Conservation (phyloP, 345 rosid genomes). For the Nasturtium officinale region DNA sequence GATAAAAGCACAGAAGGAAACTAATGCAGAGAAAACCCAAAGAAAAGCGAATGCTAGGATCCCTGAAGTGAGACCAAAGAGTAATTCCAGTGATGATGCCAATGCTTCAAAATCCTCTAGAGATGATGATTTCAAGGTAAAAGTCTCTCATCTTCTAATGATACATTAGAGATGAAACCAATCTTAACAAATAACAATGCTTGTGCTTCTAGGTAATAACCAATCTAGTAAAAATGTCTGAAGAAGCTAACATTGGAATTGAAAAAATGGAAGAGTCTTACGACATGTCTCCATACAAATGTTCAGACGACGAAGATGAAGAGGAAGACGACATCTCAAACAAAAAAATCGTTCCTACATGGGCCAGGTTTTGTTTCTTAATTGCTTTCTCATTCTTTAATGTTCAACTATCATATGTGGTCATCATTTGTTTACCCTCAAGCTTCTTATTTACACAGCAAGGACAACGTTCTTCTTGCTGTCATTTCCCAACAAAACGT, state of each 20-base stretch:
- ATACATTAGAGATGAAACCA: slow-evolving; percentile 18
- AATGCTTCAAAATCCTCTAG: slow-evolving; percentile 39
- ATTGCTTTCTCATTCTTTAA: slow-evolving; percentile 13
- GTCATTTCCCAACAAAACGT: slow-evolving; percentile 53
- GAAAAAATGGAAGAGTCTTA: slow-evolving; percentile 61
- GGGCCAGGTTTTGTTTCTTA: slow-evolving; percentile 70
- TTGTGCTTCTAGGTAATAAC: slow-evolving; percentile 45
- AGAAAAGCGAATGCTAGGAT: slow-evolving; percentile 38
- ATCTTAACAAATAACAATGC: background rate
- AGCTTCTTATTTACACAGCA: slow-evolving; percentile 52
- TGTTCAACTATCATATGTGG: slow-evolving; percentile 3
- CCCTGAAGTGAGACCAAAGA: slow-evolving; percentile 42
- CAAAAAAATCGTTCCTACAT: slow-evolving; percentile 71
- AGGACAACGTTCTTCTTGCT: slow-evolving; percentile 45
- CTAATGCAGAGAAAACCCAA: slow-evolving; percentile 43
- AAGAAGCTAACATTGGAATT: background rate
- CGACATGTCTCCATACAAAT: slow-evolving; percentile 87
- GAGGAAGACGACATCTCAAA: slow-evolving; percentile 59
- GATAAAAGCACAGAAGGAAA: slow-evolving; percentile 41
- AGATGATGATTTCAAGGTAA: slow-evolving; percentile 60
- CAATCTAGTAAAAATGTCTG: slow-evolving; percentile 41
- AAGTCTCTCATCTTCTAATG: slow-evolving; percentile 8
- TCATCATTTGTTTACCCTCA: slow-evolving; percentile 24
- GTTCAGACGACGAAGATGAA: slow-evolving; percentile 86
- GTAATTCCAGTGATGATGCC: slow-evolving; percentile 44